Conservation (phyloP, 2,329 filamentous ascomycete species). For the Pseudomassariella vexata region DNA sequence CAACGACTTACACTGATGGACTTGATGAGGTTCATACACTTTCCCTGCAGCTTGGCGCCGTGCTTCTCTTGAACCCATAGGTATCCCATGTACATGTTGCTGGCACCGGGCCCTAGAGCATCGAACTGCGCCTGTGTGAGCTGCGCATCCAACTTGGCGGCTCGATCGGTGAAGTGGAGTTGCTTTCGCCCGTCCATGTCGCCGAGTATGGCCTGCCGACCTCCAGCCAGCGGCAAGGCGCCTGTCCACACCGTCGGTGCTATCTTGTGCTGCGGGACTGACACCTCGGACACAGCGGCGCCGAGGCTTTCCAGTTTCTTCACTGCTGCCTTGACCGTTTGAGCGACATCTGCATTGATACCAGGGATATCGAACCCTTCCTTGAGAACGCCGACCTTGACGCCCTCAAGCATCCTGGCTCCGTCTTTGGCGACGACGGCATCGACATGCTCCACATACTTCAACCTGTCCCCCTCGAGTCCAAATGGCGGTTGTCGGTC, state of each 20-base stretch:
- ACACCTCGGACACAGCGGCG: conserved; percentile 19
- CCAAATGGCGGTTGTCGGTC: conserved; percentile 23
- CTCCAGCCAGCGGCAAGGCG: conserved; percentile 3
- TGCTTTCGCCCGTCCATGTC: too few relatives aligned
- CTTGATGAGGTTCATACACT: conserved; percentile 16
- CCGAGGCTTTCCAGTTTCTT: conserved; percentile 19
- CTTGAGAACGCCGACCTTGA: conserved; percentile 22
- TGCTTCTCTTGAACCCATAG: conserved; percentile 18
- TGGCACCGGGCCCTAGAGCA: conserved; percentile 17
- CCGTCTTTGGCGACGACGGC: conserved; percentile 4
- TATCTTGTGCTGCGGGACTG: conserved; percentile 21
- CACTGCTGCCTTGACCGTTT: conserved; percentile 18
- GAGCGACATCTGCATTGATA: conserved; percentile 17
- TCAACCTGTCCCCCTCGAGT: conserved; percentile 10
- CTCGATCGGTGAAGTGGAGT: conserved; percentile 17
- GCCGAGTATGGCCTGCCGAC: conserved; percentile 2
- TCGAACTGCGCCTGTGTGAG: conserved; percentile 20
- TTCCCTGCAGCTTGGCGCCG: conserved; percentile 16
- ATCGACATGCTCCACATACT: conserved; percentile 8
- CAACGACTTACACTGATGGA: too few relatives aligned
- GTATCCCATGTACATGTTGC: conserved; percentile 17
- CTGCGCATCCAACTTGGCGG: conserved; percentile 12
- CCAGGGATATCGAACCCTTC: conserved; percentile 21
- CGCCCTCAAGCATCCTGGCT: too few relatives aligned
- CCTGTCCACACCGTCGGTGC: conserved; percentile 14